Percentiles rank a stretch among this genome's conserved stretches.
Conservation (phyloP, 176 grass and related monocot genomes). For the Miscanthus lutarioriparius region DNA sequence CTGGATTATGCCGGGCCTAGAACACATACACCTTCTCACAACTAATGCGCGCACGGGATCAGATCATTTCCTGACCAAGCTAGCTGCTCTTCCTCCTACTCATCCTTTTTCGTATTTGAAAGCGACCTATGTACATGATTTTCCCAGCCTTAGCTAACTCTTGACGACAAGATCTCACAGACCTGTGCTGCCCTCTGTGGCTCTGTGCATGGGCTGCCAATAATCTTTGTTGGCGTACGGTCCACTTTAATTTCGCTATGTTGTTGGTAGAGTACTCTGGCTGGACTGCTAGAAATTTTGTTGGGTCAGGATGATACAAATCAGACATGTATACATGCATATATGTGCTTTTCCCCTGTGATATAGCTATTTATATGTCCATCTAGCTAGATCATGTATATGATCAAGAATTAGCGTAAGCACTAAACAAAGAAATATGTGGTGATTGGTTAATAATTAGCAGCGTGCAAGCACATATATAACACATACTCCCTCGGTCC, state of each 20-base stretch:
- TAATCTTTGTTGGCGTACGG: conserved; percentile 18
- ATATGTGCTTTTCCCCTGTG: conserved; percentile 17
- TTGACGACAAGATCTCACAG: background rate
- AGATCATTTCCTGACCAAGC: background rate
- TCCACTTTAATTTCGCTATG: background rate
- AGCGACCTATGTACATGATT: conserved; percentile 14
- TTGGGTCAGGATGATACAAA: background rate
- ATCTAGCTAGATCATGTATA: conserved; percentile 3
- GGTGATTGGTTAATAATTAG: background rate
- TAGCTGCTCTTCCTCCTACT: background rate
- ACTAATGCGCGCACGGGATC: conserved; percentile 37
- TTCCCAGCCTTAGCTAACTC: conserved; percentile 26
- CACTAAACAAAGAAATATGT: background rate
- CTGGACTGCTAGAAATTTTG: conserved; percentile 18
- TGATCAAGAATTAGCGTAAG: background rate
- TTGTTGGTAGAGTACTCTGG: background rate
- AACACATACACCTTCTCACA: conserved; percentile 74
- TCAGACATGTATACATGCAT: conserved; percentile 29
- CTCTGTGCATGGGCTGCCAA: background rate
- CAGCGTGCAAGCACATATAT: background rate
- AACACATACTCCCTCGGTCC: too few species aligned
- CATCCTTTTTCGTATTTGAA: conserved; percentile 14
- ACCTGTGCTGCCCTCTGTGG: background rate
- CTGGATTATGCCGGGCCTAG: conserved; percentile 74
- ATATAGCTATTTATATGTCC: conserved; percentile 10